A percentile compares a stretch with the other conserved stretches of the same genome.
phyloP scores from a whole-genome alignment of 768 basidiomycete genomes.

The Russula griseocarnosa region DNA sequence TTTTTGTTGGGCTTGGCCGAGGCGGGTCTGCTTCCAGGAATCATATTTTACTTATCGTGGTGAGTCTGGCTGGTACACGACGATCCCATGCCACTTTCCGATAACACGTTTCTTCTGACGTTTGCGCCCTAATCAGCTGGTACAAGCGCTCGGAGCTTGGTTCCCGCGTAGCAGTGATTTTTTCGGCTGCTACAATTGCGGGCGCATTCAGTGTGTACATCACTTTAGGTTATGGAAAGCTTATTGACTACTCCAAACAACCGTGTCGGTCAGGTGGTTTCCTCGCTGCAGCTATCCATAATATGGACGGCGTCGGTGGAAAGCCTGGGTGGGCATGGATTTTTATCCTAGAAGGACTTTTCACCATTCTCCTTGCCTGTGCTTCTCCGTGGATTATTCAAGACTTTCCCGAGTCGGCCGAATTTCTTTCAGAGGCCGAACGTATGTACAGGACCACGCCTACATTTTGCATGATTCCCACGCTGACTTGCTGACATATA shows the following conservation, averaged over 20 bases:
- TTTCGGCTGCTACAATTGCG: background rate
- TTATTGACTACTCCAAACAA: background rate
- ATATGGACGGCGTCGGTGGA: conserved; percentile 6
- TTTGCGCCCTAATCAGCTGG: background rate
- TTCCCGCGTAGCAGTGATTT: background rate
- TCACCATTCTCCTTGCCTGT: background rate
- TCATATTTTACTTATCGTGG: background rate
- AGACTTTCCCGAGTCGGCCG: conserved; percentile 3
- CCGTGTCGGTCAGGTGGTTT: background rate
- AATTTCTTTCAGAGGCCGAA: background rate
- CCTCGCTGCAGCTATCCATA: background rate
- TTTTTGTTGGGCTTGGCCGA: conserved; percentile 1
- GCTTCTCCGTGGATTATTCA: background rate
- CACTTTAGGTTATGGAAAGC: background rate
- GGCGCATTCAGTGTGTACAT: conserved; percentile 3
- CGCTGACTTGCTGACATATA: background rate
- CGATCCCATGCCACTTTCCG: background rate
- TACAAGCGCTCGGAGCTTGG: conserved; percentile 7
- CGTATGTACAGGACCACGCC: background rate
- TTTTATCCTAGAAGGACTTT: conserved; percentile 3
- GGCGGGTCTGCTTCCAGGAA: conserved; percentile 2
- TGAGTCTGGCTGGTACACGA: background rate
- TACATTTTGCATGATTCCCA: background rate
- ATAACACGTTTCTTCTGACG: background rate
- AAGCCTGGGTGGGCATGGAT: conserved; percentile 6